Evolutionary conservation across 768 basidiomycete genomes (phyloP).

Genomic region (Suillus tomentosus): DNA sequence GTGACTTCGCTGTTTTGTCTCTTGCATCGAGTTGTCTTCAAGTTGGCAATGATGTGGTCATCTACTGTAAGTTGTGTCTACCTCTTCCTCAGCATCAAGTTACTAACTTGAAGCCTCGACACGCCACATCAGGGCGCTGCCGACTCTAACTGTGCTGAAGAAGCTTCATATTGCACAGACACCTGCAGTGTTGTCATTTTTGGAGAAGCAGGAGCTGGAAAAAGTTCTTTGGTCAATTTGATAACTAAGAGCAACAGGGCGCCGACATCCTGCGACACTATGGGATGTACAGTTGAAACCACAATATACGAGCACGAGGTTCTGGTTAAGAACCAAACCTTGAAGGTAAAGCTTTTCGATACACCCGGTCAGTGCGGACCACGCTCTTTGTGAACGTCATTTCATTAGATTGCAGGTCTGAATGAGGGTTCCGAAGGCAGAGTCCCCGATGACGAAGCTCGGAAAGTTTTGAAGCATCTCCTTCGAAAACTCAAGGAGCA

Average conservation of each 20-base stretch:
- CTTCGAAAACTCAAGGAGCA: slow-evolving; percentile 32
- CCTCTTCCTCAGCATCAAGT: not conserved
- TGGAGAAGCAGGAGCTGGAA: slow-evolving; percentile 45
- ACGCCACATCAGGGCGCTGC: not conserved
- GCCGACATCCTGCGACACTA: slow-evolving; percentile 32
- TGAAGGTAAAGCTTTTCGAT: slow-evolving; percentile 32
- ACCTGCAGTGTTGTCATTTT: slow-evolving; percentile 42
- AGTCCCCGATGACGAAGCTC: slow-evolving; percentile 28
- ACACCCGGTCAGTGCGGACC: slow-evolving; percentile 28
- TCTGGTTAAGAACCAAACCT: slow-evolving; percentile 6
- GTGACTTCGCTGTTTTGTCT: not conserved
- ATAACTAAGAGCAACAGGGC: slow-evolving; percentile 31
- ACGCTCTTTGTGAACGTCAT: not conserved
- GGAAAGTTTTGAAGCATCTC: slow-evolving; percentile 30
- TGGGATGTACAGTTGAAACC: slow-evolving; percentile 38
- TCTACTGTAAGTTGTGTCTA: not conserved
- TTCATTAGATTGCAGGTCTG: slow-evolving; percentile 25
- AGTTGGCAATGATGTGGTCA: not conserved
- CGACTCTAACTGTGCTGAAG: not conserved
- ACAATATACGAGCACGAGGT: slow-evolving; percentile 28
- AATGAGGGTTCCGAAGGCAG: slow-evolving; percentile 33
- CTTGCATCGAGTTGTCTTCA: not conserved
- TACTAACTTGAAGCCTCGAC: not conserved
- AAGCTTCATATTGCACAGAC: slow-evolving; percentile 1
- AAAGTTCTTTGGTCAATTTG: slow-evolving; percentile 48